A percentile compares a stretch with the other conserved stretches of the same genome.
These are phyloP conservation scores for Closterium sp. DNA, from an alignment of 139 green algal species.

Conservation along the genomic window DNA sequence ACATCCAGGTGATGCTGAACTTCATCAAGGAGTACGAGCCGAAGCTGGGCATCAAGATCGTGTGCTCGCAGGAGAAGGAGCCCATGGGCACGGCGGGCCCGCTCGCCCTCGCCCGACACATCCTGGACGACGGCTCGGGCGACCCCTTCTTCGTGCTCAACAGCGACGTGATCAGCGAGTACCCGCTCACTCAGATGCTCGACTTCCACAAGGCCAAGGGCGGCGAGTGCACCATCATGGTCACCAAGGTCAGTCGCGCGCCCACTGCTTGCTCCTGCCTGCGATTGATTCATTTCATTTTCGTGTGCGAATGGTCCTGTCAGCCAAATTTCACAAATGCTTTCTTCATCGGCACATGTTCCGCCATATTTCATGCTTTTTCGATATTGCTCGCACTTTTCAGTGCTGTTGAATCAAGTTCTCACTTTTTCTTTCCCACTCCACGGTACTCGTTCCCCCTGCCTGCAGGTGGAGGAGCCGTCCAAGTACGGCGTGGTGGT, in stretches of 20 bases:
- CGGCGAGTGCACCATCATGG: constrained; percentile 91
- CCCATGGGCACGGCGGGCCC: constrained; percentile 96
- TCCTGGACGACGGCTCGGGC: constrained; percentile 77
- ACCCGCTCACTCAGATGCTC: constrained; percentile 85
- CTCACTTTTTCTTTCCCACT: not conserved
- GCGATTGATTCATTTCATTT: too few relatives aligned
- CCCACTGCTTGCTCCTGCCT: not conserved
- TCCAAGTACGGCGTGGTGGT: constrained; percentile 98
- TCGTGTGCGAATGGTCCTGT: too few relatives aligned
- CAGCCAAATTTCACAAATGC: too few relatives aligned
- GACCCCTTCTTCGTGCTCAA: constrained; percentile 98
- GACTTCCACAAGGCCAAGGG: constrained; percentile 73
- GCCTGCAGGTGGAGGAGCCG: constrained; percentile 59
- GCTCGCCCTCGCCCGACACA: constrained; percentile 81
- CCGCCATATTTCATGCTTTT: not conserved
- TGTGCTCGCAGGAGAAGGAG: constrained; percentile 82
- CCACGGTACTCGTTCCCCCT: not conserved
- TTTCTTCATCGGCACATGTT: too few relatives aligned
- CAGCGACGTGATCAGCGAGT: constrained; percentile 96
- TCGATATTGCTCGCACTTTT: too few relatives aligned
- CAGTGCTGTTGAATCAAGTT: not conserved
- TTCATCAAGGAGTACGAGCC: constrained; percentile 93
- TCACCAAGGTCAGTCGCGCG: constrained; percentile 86
- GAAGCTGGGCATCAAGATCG: constrained; percentile 91
- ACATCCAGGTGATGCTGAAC: constrained; percentile 83